phyloP scores from a whole-genome alignment of 441 rosid species.

The Bocquillonia castaneifolia region DNA sequence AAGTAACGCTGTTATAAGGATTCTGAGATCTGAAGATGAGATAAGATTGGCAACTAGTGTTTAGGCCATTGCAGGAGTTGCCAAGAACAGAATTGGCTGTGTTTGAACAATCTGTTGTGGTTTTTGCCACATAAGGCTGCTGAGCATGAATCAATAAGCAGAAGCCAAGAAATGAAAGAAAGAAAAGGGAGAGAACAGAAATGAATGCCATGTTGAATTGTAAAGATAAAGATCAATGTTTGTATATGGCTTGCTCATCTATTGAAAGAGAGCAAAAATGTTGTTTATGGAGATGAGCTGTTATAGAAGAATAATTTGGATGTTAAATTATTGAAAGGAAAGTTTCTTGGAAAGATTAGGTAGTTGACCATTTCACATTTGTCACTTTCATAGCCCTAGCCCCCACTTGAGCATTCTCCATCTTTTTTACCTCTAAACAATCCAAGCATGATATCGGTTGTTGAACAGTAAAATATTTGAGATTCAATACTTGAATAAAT shows the following conservation, averaged over 20 bases:
- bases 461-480: background rate
- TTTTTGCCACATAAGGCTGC: constrained; percentile 53
- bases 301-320: background rate
- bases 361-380: background rate
- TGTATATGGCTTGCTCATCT: background rate
- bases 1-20: constrained; percentile 40
- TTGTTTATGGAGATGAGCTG: background rate
- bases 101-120: constrained; percentile 40
- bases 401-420: no score
- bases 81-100: constrained; percentile 49
- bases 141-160: constrained; percentile 41
- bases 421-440: no score
- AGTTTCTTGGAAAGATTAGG: background rate
- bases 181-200: constrained; percentile 13
- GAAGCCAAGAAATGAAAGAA: constrained; percentile 12
- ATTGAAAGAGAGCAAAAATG: background rate
- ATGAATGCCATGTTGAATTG: constrained; percentile 26
- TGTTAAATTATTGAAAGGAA: background rate
- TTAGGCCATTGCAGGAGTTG: constrained; percentile 64
- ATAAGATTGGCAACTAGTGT: constrained; percentile 49
- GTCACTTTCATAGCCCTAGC: background rate
- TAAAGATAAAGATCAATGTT: background rate
- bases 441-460: no score
- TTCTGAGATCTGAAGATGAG: constrained; percentile 55
- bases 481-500: no score